Evolutionary conservation across 495 filamentous ascomycete genomes (phyloP), one percentile per base, ranked within the genome.

Genomic region (Xylaria cubensis): DNA sequence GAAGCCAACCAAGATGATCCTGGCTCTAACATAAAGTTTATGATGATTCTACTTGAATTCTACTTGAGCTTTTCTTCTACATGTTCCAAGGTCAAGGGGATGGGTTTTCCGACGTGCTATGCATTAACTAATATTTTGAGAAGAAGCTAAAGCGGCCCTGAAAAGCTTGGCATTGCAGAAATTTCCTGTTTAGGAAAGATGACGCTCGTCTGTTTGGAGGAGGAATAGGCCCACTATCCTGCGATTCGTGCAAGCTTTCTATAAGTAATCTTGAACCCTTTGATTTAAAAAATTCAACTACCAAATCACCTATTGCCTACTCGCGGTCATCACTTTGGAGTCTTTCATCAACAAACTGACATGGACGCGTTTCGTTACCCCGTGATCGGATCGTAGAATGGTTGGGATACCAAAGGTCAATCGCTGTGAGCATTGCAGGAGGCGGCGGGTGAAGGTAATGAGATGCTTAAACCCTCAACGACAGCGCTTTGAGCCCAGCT

Each of bases 141-240:
- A 55, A 29, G 51, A 55, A 29, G 51, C 24, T 55, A 1, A 55
- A 55, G 0, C 0, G 34, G 55, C 19, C 7, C 53, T 56, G 29
- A 56, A 61, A 61, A n/a, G 32, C 58, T 61, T 61, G 58, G 58
- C 58, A 12, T n/a, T 61, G 6, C 3, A 39, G 17, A 61, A 36
- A 61, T 21, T 61, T 39, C 58, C 58, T 61, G 9, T 61, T 61
- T 39, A 39, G 58, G 58, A 61, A 61, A 61, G 58, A 61, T 61
- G 32, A n/a, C 34, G 58, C 58, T 36, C 29, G 34, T 36, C 58
- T 61, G 29, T 36, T 39, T 39, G 58, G 53, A 32, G 26, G 51
- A 29, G 9, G 21, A 4, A 56, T 32, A 29, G 53, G 53, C 4
- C 53, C 53, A 56, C 53, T 56, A 32, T 4, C 3, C 12, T 56